These are phyloP conservation scores for Backusella westeae DNA, from an alignment of 192 early-diverging fungal species.

Conservation along the genomic window DNA sequence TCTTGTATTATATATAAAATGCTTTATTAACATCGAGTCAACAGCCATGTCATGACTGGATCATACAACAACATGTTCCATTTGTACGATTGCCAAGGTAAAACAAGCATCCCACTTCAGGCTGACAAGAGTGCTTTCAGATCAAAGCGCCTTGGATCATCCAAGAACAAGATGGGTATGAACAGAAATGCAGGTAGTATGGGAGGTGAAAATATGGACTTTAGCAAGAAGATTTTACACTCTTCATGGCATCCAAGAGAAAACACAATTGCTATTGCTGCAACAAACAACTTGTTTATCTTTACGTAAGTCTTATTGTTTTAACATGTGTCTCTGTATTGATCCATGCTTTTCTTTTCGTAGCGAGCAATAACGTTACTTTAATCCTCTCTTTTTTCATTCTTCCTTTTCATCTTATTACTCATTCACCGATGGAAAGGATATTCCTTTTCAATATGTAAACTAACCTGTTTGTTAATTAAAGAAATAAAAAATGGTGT, in stretches of 20 bases:
- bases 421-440: neutral
- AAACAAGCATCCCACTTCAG: constrained; percentile 84
- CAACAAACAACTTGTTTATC: constrained; percentile 91
- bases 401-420: neutral
- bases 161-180: constrained; percentile 71
- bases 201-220: constrained; percentile 76
- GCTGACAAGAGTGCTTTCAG: constrained; percentile 99
- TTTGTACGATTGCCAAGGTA: constrained; percentile 82
- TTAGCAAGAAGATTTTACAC: constrained; percentile 88
- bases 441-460: neutral
- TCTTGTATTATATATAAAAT: neutral
- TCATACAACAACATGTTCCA: constrained; percentile 99
- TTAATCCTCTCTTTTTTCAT: neutral
- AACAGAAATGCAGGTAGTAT: constrained; percentile 33
- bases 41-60: constrained; percentile 76
- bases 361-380: neutral
- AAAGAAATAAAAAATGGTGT: neutral
- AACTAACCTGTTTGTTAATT: neutral
- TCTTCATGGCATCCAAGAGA: constrained; percentile 94
- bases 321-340: neutral
- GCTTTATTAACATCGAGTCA: too few species aligned
- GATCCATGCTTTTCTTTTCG: neutral
- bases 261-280: constrained; percentile 88
- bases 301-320: constrained; percentile 48
- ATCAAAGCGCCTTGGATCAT: constrained; percentile 71